phyloP scores from a whole-genome alignment of 352 stramenopile species.

The Phytopythium cucurbitacearum region DNA sequence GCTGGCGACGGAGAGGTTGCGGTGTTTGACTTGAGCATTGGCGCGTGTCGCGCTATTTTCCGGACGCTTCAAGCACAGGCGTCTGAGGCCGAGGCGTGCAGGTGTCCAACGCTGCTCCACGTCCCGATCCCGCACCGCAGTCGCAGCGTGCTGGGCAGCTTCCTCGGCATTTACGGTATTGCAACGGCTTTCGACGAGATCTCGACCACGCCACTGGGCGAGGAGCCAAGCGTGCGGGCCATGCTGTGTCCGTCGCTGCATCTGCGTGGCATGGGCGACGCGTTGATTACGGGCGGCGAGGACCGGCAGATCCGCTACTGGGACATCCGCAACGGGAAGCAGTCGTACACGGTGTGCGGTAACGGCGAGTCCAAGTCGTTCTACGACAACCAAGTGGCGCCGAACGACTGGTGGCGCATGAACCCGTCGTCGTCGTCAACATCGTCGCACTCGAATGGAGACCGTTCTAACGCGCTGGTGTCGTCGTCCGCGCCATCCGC shows the following conservation, averaged over 20 bases:
- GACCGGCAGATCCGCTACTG: slow-evolving; percentile 96
- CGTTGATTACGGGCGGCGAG: slow-evolving; percentile 92
- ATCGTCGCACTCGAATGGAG: slow-evolving; percentile 14
- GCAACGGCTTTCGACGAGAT: slow-evolving; percentile 82
- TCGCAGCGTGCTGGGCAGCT: slow-evolving; percentile 66
- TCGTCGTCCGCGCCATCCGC: slow-evolving; percentile 7
- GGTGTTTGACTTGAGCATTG: slow-evolving; percentile 86
- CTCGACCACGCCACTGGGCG: slow-evolving; percentile 55
- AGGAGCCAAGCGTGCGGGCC: slow-evolving; percentile 83
- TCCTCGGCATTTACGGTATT: slow-evolving; percentile 79
- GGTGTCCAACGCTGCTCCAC: slow-evolving; percentile 69
- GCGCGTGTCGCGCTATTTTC: slow-evolving; percentile 90
- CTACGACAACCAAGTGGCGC: slow-evolving; percentile 80
- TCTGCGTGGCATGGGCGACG: slow-evolving; percentile 73
- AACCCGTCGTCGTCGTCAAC: slow-evolving; percentile 35
- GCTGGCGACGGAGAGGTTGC: slow-evolving; percentile 91
- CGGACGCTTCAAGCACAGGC: slow-evolving; percentile 79
- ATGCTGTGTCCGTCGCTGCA: slow-evolving; percentile 87
- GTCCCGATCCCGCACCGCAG: slow-evolving; percentile 72
- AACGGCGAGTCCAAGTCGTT: slow-evolving; percentile 82
- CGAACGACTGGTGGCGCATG: slow-evolving; percentile 83
- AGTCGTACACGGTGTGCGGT: slow-evolving; percentile 93
- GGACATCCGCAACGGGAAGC: slow-evolving; percentile 92
- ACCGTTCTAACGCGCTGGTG: slow-evolving; percentile 22
- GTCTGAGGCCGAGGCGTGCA: slow-evolving; percentile 70